Percentiles rank a stretch among this genome's conserved stretches.
Evolutionary conservation across 2,329 filamentous ascomycete species (phyloP).

Genomic region (Scopulariopsis brevicaulis): DNA sequence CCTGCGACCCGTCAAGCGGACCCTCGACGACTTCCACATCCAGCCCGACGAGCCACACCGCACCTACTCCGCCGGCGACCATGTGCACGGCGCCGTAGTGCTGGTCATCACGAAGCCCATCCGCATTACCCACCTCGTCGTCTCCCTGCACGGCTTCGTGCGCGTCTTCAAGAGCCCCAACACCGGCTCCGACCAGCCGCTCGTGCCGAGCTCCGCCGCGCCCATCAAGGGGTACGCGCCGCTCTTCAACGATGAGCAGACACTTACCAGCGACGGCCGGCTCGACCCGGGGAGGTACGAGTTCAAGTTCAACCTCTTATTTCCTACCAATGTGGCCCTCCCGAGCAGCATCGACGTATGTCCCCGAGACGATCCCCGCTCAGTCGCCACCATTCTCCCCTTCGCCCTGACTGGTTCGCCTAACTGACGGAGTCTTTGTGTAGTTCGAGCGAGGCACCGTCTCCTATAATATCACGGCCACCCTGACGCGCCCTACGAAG

Average conservation of each 20-base stretch:
- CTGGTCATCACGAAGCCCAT: slow-evolving; percentile 63
- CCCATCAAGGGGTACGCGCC: slow-evolving; percentile 58
- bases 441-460: slow-evolving; percentile 95
- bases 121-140: slow-evolving; percentile 68
- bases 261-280: slow-evolving; percentile 67
- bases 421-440: neutral
- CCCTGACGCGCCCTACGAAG: slow-evolving; percentile 76
- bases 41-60: slow-evolving; percentile 66
- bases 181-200: slow-evolving; percentile 33
- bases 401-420: neutral
- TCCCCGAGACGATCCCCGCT: slow-evolving; percentile 8
- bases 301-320: slow-evolving; percentile 66
- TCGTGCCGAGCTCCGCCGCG: slow-evolving; percentile 21
- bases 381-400: neutral
- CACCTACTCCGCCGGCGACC: slow-evolving; percentile 64
- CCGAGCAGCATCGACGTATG: slow-evolving; percentile 94
- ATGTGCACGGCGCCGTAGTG: slow-evolving; percentile 61
- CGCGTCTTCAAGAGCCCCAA: slow-evolving; percentile 62
- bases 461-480: slow-evolving; percentile 82
- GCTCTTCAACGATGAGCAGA: slow-evolving; percentile 71
- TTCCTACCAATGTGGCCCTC: slow-evolving; percentile 50
- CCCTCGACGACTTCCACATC: slow-evolving; percentile 69
- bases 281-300: slow-evolving; percentile 65
- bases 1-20: slow-evolving; percentile 36
- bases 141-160: slow-evolving; percentile 67